Base-by-base conservation (phyloP, 176 grass and related monocot genomes). In the Dactylis glomerata region DNA sequence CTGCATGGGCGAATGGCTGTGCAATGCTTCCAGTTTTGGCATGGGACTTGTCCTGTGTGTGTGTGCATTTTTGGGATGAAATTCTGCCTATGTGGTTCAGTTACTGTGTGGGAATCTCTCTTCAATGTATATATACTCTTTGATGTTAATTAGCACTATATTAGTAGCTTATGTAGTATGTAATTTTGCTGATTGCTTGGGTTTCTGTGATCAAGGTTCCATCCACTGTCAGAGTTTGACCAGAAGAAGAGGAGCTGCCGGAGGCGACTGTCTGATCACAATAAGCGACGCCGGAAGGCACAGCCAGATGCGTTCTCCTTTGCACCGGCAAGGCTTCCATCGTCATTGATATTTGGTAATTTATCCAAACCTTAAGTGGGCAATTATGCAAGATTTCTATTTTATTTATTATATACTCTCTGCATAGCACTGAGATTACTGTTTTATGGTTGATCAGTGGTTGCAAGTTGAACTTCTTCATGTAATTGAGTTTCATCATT, bases 191-290 rank as follows among this genome's bases (percentile, higher is more conserved):
- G 58, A 87, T 79, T 79, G 81, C 23, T 40, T 80, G 80, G 38
- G n/a, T 77, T 84, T 56, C 70, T 12, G 67, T 92, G 23, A 83
- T 89, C 22, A 86, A 96, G 93, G 86, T 96, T 96, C 80, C 94
- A 96, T 77, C 66, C 47, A 6, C 85, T 96, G 9, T 82, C 83
- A 3, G 94, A 96, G 83, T 96, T 96, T 80, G 94, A 96, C 73
- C 91, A 91, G 85, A 90, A 88, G 51, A 96, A 96, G 80, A 82
- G 94, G 80, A 96, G 94, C 61, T 96, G 94, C 81, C 85, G 94
- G 61, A 93, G 88, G 65, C 91, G 94, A 63, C 82, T 96, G 41
- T 90, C 91, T 81, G 94, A 90, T 56, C 94, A 96, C 76, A 96
- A 96, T 77, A 88, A 89, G 64, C 94, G 94, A 13, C 91, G 94